Evolutionary conservation across 331 rosid species (phyloP), one percentile per base, ranked within the genome.

Genomic region (Malus hybrid): DNA sequence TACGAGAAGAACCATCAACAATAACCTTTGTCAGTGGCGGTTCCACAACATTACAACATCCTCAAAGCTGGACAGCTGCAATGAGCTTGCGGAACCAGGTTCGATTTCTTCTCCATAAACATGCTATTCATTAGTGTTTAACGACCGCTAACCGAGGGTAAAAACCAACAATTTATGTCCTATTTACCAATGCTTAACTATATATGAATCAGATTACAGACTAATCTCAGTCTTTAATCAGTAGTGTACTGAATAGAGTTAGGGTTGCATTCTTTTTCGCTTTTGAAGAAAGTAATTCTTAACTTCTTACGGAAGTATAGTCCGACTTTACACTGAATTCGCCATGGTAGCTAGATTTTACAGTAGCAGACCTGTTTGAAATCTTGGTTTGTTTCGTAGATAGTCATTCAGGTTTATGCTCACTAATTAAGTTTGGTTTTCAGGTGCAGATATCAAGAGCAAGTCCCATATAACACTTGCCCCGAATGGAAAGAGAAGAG

Each of bases 1-100:
- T 69, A 69, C 81, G 36, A 36, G 93, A 89, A 86, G 97, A 86
- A 79, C 78, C 93, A 36, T 76, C 85, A 24, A 86, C 91, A 66
- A 63, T 89, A 78, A 81, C 96, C 63, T 93, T 89, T 71, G 76
- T 89, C 66, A 75, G 80, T 50, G 89, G 84, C 62, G 34, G 77
- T 82, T 81, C 93, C 48, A 85, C 68, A 34, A 65, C 80, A 70
- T 80, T 80, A 50, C 84, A 76, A 75, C 87, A 80, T 82, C 90
- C 96, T 72, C 91, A 79, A 56, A 83, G 82, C 79, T 93, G 97
- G 98, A 88, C 86, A 70, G 73, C 88, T 22, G 83, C 87, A 77
- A 77, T 89, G 62, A 89, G 86, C 86, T 53, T 66, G 81, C 91
- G 86, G 81, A 92, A 84, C 82, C 91, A 89, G 92, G 97, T 88